Evolutionary conservation across 2,329 filamentous ascomycete species (phyloP).

Genomic region (Epichloe sibirici): DNA sequence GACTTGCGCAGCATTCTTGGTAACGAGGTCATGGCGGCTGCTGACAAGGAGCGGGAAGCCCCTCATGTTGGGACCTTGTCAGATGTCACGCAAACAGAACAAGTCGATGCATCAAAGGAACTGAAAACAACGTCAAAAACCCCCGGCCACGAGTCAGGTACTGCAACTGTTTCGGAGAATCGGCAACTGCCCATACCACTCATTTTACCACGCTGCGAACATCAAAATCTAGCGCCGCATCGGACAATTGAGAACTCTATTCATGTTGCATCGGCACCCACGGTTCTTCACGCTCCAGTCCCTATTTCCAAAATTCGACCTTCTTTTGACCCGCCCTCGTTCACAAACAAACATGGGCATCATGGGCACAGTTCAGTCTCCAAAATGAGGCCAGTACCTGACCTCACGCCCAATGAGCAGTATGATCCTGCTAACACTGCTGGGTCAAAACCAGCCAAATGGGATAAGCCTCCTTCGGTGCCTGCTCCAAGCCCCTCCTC

Average conservation of each 20-base stretch:
- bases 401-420: not conserved
- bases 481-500: slow-evolving; percentile 6
- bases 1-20: not conserved
- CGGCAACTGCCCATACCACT: not conserved
- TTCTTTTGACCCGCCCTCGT: slow-evolving; percentile 1
- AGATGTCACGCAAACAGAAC: not conserved
- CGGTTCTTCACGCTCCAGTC: slow-evolving; percentile 7
- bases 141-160: too few species aligned
- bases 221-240: not conserved
- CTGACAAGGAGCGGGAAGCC: not conserved
- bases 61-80: not conserved
- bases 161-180: not conserved
- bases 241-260: not conserved
- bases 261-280: slow-evolving; percentile 1
- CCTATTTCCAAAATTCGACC: slow-evolving; percentile 11
- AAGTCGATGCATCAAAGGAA: not conserved
- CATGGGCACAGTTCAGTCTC: slow-evolving; percentile 5
- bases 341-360: not conserved
- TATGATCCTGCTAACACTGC: not conserved
- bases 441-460: not conserved
- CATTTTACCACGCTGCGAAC: not conserved
- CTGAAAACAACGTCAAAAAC: not conserved
- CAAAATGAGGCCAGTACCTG: slow-evolving; percentile 3
- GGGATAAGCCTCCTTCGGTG: not conserved
- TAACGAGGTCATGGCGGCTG: not conserved